Evolutionary conservation across 1,139 yeast species (phyloP).

Genomic region (Petasospora fabianii): DNA sequence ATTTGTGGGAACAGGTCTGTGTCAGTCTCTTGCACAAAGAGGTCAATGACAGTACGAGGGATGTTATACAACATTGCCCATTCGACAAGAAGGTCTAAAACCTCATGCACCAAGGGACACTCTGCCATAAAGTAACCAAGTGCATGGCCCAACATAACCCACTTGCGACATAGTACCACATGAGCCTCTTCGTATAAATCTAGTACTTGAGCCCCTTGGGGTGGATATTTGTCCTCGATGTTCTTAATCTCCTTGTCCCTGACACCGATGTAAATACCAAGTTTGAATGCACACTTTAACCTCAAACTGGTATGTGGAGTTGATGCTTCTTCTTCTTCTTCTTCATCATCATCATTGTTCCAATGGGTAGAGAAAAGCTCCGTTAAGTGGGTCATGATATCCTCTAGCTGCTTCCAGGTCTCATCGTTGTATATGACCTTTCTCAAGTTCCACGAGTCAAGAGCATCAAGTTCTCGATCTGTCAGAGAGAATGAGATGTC

Average conservation of each 20-base stretch:
- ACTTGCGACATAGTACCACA: constrained; percentile 4
- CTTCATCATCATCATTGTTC: neutral
- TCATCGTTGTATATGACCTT: no score
- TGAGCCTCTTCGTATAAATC: constrained; percentile 11
- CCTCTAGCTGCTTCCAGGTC: constrained; percentile 5
- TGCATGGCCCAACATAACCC: constrained; percentile 18
- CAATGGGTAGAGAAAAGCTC: constrained; percentile 3
- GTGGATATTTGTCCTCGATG: constrained; percentile 8
- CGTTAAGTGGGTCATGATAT: constrained; percentile 5
- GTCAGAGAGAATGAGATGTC: no score
- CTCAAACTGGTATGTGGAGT: constrained; percentile 1
- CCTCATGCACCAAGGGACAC: neutral
- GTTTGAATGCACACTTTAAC: constrained; percentile 11
- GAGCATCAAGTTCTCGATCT: no score
- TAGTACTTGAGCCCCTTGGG: neutral
- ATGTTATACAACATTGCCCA: neutral
- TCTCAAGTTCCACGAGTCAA: no score
- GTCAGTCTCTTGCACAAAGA: neutral
- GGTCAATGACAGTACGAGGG: neutral
- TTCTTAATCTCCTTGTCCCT: constrained; percentile 9
- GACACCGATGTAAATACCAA: constrained; percentile 16
- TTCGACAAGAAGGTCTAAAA: neutral
- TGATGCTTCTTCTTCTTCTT: no score
- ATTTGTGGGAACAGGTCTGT: neutral
- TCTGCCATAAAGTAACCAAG: constrained; percentile 11